Percentiles rank a stretch among this genome's conserved stretches.
These are phyloP conservation scores for Chytriomyces sp. DNA, from an alignment of 192 early-diverging fungal species.

Conservation along the genomic window DNA sequence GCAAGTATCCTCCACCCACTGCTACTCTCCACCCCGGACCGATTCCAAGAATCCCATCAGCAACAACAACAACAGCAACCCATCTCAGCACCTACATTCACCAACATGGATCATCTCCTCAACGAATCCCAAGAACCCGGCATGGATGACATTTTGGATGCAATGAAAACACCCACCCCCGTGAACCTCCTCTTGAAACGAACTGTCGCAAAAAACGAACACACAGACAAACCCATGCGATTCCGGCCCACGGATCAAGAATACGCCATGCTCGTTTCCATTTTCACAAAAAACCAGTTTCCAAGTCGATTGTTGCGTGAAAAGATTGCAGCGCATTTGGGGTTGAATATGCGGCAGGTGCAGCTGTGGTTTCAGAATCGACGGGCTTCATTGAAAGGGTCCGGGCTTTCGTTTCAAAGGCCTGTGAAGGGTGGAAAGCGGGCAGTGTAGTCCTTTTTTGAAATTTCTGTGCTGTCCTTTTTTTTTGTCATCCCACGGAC, in stretches of 20 bases:
- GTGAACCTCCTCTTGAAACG: neutral
- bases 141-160: neutral
- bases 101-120: neutral
- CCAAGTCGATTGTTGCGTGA: conserved; percentile 1
- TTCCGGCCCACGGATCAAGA: neutral
- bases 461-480: neutral
- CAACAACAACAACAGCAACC: neutral
- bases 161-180: neutral
- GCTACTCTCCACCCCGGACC: neutral
- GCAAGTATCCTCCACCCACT: neutral
- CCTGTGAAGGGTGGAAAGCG: neutral
- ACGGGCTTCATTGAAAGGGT: neutral
- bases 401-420: neutral
- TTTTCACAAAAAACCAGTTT: conserved; percentile 7
- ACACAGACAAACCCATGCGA: neutral
- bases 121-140: neutral
- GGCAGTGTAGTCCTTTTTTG: neutral
- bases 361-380: conserved; percentile 19
- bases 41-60: neutral
- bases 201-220: neutral
- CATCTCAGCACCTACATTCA: neutral
- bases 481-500: neutral
- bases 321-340: neutral
- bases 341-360: conserved; percentile 6
- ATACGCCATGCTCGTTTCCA: neutral